Evolutionary conservation across 345 rosid genomes (phyloP).

Genomic region (Streptanthus diversifolius): DNA sequence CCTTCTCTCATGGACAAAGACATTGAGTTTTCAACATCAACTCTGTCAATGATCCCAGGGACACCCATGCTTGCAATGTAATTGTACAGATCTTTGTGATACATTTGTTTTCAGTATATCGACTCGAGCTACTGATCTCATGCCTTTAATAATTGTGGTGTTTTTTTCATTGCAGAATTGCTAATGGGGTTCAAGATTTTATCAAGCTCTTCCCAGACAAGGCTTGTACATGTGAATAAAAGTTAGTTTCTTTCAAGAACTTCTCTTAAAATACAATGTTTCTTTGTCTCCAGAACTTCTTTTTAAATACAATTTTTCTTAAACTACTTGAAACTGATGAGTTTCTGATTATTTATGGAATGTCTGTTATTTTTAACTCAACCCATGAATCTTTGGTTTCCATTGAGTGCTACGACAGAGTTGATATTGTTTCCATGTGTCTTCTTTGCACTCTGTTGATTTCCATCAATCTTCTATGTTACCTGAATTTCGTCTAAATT

Average conservation of each 20-base stretch:
- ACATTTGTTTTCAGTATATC: not conserved
- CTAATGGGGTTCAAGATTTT: conserved; percentile 63
- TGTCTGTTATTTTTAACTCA: not conserved
- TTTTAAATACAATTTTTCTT: not conserved
- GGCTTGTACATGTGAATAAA: conserved; percentile 85
- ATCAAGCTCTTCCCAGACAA: conserved; percentile 56
- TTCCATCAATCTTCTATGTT: not conserved
- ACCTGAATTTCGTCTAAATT: not conserved
- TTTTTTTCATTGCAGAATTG: conserved; percentile 46
- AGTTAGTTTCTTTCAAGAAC: conserved; percentile 53
- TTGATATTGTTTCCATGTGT: not conserved
- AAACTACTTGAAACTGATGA: not conserved
- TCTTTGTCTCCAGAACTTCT: not conserved
- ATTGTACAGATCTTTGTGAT: not conserved
- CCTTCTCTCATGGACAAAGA: conserved; percentile 65
- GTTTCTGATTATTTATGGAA: not conserved
- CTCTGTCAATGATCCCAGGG: conserved; percentile 77
- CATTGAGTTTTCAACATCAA: conserved; percentile 63
- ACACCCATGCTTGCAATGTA: conserved; percentile 95
- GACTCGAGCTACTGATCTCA: conserved; percentile 8
- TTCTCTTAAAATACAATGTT: no score
- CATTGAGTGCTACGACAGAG: not conserved
- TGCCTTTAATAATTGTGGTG: conserved; percentile 6
- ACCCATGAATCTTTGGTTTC: not conserved
- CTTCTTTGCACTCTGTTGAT: not conserved